Evolutionary conservation across 2,329 filamentous ascomycete genomes (phyloP).

Genomic region (Phoma sp.): DNA sequence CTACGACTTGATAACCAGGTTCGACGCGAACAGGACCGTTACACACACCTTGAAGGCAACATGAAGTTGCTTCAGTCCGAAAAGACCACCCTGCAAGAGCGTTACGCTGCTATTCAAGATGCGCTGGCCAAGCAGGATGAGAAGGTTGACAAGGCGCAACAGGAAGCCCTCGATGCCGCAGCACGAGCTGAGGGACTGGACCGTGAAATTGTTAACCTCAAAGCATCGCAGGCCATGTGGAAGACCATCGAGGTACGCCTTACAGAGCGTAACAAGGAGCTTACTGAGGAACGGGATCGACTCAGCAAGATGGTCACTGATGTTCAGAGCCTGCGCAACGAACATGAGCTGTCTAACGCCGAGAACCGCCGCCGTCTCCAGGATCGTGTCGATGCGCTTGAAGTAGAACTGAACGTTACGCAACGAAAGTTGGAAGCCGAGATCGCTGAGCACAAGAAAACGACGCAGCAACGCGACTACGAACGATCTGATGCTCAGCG

Average conservation of each 20-base stretch:
- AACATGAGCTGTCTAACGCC: constrained; percentile 83
- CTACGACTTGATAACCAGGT: constrained; percentile 82
- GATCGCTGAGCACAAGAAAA: constrained; percentile 82
- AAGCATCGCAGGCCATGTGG: constrained; percentile 93
- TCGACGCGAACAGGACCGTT: constrained; percentile 80
- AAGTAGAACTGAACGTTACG: constrained; percentile 76
- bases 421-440: constrained; percentile 87
- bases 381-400: constrained; percentile 76
- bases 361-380: constrained; percentile 84
- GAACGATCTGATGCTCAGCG: constrained; percentile 88
- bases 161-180: constrained; percentile 88
- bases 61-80: constrained; percentile 83
- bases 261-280: constrained; percentile 83
- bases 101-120: constrained; percentile 78
- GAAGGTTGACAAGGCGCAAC: constrained; percentile 86
- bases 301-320: constrained; percentile 84
- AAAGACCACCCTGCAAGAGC: constrained; percentile 85
- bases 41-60: constrained; percentile 89
- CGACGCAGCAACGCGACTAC: constrained; percentile 84
- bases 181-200: constrained; percentile 84
- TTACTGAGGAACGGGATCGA: constrained; percentile 83
- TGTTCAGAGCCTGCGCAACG: constrained; percentile 88
- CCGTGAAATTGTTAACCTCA: constrained; percentile 89
- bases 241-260: constrained; percentile 91
- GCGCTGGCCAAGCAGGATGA: constrained; percentile 89